Base-by-base conservation (phyloP, 257 asterid genomes). In the Gentiana dahurica region DNA sequence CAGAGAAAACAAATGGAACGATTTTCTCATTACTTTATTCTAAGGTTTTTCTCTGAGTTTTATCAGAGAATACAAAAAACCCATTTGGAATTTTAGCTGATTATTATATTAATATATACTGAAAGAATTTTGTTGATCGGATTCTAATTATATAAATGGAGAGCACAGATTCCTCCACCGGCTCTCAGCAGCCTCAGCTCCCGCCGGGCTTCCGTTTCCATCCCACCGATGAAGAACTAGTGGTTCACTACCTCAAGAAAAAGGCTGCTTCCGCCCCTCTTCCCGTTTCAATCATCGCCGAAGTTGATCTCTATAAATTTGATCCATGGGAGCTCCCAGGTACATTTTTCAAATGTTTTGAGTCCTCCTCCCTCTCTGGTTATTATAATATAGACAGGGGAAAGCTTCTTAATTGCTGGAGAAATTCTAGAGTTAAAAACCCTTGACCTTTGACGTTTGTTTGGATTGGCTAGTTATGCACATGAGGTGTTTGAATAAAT, bases 241-340 rank as follows among this genome's bases (percentile, higher is more conserved):
- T 78, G 32, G 81, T 78, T 15, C 84, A 78, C 67, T 78, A 74
- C 54, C 76, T 78, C 2, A 78, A 74, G 76, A 78, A 74, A 59
- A 78, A 67, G 60, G 68, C 64, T 35, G 78, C 84, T 33, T 74
- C 84, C 6, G 71, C 61, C 8, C 81, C 84, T 39, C 74, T 78
- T 12, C 79, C 81, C 5, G 84, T 74, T 36, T 65, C 78, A 12
- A 78, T 78, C 36, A 78, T 78, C 5, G 84, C 84, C 7, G 84
- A 78, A 36, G 72, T 78, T 56, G 81, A 78, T 59, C 80, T 78
- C 46, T 78, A 74, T 50, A 78, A 78, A 53, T 78, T 78, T 59
- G 84, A 78, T 65, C 84, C 84, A 0, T 78, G 84, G 84, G 84
- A 78, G 34, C 74, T 78, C 34, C 84, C 84, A n/a, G 81, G 81